Conservation (phyloP, 768 basidiomycete genomes). For the Suillus bovinus region DNA sequence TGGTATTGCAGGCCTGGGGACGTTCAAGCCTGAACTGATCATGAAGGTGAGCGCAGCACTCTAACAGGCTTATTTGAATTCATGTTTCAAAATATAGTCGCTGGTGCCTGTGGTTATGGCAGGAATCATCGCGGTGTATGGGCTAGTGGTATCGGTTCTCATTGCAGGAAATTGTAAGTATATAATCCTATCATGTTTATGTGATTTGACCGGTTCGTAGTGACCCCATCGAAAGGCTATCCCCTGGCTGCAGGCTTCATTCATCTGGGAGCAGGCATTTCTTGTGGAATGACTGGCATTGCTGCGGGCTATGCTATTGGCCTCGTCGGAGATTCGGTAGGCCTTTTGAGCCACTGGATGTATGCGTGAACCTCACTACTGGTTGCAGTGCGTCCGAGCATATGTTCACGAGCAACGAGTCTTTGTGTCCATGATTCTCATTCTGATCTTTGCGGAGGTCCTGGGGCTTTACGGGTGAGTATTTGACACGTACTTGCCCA, state of each 20-base stretch:
- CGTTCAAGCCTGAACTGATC: slow-evolving; percentile 93
- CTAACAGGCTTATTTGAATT: not conserved
- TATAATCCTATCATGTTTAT: slow-evolving; percentile 6
- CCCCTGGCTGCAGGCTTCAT: slow-evolving; percentile 86
- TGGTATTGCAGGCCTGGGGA: slow-evolving; percentile 92
- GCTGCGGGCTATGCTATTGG: slow-evolving; percentile 97
- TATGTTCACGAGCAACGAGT: slow-evolving; percentile 90
- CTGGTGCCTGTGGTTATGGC: slow-evolving; percentile 98
- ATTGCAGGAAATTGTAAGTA: slow-evolving; percentile 69
- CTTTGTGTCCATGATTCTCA: slow-evolving; percentile 95
- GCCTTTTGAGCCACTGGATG: slow-evolving; percentile 29
- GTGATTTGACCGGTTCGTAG: slow-evolving; percentile 38
- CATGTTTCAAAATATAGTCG: slow-evolving; percentile 51
- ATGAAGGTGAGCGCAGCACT: slow-evolving; percentile 73
- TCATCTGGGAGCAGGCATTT: slow-evolving; percentile 89
- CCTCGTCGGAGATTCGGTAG: slow-evolving; percentile 87
- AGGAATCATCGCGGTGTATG: slow-evolving; percentile 97
- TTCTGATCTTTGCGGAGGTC: slow-evolving; percentile 91
- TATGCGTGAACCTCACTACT: slow-evolving; percentile 5
- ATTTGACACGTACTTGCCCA: not conserved
- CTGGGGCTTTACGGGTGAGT: slow-evolving; percentile 84
- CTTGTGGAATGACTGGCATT: slow-evolving; percentile 88
- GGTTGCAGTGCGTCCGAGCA: slow-evolving; percentile 77
- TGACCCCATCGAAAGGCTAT: slow-evolving; percentile 64
- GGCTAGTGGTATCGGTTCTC: slow-evolving; percentile 92